Evolutionary conservation across 2,329 filamentous ascomycete species (phyloP).

Genomic region (Oidium heveae): DNA sequence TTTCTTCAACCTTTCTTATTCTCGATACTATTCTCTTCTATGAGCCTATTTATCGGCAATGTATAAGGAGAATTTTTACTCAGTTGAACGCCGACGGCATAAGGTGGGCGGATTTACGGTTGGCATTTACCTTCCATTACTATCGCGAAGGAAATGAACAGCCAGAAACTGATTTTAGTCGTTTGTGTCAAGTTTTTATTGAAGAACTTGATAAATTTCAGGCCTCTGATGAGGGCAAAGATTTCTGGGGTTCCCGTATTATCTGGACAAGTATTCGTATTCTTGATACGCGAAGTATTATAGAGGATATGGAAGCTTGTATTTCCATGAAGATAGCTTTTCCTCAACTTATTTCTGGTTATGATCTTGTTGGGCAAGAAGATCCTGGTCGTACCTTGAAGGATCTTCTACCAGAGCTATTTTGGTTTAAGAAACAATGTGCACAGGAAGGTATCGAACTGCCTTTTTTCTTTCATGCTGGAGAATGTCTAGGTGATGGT

Average conservation of each 20-base stretch:
- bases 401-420: slow-evolving; percentile 59
- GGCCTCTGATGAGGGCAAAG: slow-evolving; percentile 37
- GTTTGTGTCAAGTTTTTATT: slow-evolving; percentile 46
- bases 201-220: slow-evolving; percentile 63
- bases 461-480: slow-evolving; percentile 84
- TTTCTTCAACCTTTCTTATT: slow-evolving; percentile 47
- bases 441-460: slow-evolving; percentile 53
- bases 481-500: slow-evolving; percentile 63
- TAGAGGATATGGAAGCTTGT: slow-evolving; percentile 69
- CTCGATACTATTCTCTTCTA: slow-evolving; percentile 59
- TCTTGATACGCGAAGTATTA: slow-evolving; percentile 35
- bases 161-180: slow-evolving; percentile 39
- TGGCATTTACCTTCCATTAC: slow-evolving; percentile 49
- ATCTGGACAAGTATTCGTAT: slow-evolving; percentile 62
- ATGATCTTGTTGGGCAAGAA: slow-evolving; percentile 77
- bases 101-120: slow-evolving; percentile 59
- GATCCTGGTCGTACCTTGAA: slow-evolving; percentile 50
- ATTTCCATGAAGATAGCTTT: slow-evolving; percentile 58
- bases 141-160: slow-evolving; percentile 35
- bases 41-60: slow-evolving; percentile 66
- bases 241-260: slow-evolving; percentile 63
- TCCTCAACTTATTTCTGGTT: slow-evolving; percentile 61
- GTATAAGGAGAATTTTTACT: slow-evolving; percentile 44
- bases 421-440: slow-evolving; percentile 84
- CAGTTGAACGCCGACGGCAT: slow-evolving; percentile 60